Evolutionary conservation across 345 rosid genomes (phyloP).

Genomic region (Linum trigynum): DNA sequence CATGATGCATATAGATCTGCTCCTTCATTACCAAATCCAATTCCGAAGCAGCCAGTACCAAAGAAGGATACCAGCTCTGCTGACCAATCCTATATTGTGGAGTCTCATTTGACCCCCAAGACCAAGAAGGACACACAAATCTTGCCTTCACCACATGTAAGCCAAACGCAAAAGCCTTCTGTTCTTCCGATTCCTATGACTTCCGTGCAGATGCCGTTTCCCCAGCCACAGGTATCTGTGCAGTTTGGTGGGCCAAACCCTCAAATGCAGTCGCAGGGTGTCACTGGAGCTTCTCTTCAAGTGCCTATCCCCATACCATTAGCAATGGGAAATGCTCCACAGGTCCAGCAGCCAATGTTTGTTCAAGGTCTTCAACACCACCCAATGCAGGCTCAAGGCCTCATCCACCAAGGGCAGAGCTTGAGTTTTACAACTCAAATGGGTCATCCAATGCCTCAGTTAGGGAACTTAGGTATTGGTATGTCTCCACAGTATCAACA

Average conservation of each 20-base stretch:
- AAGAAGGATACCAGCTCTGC: slow-evolving; percentile 36
- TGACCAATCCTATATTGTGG: slow-evolving; percentile 40
- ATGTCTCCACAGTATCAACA: slow-evolving; percentile 51
- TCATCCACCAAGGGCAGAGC: slow-evolving; percentile 81
- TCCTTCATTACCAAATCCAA: slow-evolving; percentile 44
- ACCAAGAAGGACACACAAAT: slow-evolving; percentile 50
- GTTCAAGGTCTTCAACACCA: slow-evolving; percentile 62
- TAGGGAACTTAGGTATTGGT: slow-evolving; percentile 64
- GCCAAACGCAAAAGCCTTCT: slow-evolving; percentile 53
- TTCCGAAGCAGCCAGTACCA: slow-evolving; percentile 42
- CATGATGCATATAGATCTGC: slow-evolving; percentile 46
- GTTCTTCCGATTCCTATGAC: slow-evolving; percentile 42
- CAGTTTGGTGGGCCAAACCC: slow-evolving; percentile 65
- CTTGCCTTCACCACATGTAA: slow-evolving; percentile 31
- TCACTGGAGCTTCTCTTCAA: slow-evolving; percentile 48
- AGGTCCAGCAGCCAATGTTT: slow-evolving; percentile 60
- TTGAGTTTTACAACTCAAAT: slow-evolving; percentile 52
- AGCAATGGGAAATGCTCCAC: slow-evolving; percentile 58
- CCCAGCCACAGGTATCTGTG: slow-evolving; percentile 54
- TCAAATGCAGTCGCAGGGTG: slow-evolving; percentile 67
- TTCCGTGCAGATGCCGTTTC: slow-evolving; percentile 63
- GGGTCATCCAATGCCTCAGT: slow-evolving; percentile 54
- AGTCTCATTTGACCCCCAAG: slow-evolving; percentile 33
- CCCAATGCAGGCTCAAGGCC: slow-evolving; percentile 67
- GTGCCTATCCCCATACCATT: slow-evolving; percentile 62